phyloP scores from a whole-genome alignment of 768 basidiomycete genomes.

The Tricholoma saponaceum region DNA sequence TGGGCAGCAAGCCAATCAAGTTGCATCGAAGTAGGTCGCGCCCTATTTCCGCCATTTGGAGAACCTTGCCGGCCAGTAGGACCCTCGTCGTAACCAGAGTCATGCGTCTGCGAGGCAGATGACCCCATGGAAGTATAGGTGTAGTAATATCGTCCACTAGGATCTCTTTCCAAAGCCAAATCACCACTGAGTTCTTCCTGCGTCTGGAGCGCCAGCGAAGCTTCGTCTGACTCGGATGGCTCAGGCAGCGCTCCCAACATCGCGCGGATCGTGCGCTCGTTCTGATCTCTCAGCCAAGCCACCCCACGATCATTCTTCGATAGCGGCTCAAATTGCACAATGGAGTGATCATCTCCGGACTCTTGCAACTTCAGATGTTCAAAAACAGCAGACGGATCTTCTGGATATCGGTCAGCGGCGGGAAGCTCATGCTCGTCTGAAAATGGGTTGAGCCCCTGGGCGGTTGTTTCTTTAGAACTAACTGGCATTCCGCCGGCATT shows the following conservation, averaged over 20 bases:
- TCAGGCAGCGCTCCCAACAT: conserved; percentile 57
- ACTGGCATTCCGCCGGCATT: background rate
- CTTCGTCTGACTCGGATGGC: conserved; percentile 53
- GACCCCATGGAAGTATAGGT: conserved; percentile 53
- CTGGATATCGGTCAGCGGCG: conserved; percentile 29
- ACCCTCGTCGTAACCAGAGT: conserved; percentile 51
- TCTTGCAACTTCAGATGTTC: conserved; percentile 50
- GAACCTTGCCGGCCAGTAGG: conserved; percentile 22
- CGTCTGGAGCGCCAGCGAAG: conserved; percentile 35
- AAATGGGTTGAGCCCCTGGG: conserved; percentile 18
- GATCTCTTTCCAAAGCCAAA: conserved; percentile 62
- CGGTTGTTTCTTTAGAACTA: background rate
- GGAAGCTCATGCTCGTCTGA: conserved; percentile 23
- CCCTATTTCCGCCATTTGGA: conserved; percentile 22
- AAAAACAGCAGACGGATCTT: conserved; percentile 45
- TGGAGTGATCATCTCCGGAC: conserved; percentile 34
- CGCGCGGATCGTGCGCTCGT: conserved; percentile 55
- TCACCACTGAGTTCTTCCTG: conserved; percentile 51
- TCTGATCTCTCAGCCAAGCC: conserved; percentile 84
- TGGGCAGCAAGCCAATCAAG: conserved; percentile 60
- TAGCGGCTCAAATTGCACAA: conserved; percentile 38
- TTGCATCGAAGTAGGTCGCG: conserved; percentile 64
- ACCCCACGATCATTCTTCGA: conserved; percentile 65
- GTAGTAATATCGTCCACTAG: conserved; percentile 74
- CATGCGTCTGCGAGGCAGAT: conserved; percentile 47